Evolutionary conservation across 768 basidiomycete species (phyloP), one percentile per base, ranked within the genome.

Genomic region (Trametes villosa): DNA sequence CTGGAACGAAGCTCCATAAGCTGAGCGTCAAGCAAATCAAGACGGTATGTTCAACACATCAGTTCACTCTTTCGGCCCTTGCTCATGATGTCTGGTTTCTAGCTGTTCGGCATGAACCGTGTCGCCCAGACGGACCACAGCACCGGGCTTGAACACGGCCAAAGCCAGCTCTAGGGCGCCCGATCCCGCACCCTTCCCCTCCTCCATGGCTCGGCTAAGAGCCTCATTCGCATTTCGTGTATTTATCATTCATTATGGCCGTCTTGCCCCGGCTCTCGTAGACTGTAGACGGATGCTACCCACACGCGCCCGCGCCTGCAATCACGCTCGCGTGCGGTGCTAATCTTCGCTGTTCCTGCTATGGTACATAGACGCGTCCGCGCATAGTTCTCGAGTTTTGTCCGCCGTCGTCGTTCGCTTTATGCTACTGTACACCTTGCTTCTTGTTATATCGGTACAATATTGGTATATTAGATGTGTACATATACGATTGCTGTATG

Each of bases 1-100:
- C 75, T 1, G 86, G 85, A 11, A 76, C 75, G 6, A 87, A 85
- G 67, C 75, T 88, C 13, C 81, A 86, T 60, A 87, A 85, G 66
- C 73, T 89, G 52, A 87, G 86, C 62, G 85, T 88, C n/a, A 84
- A 80, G 66, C 86, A 89, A 70, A 83, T 89, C 60, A 85, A 83
- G 76, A 79, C 79, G 53, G 87, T 87, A 61, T 45, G 83, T 75
- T 3, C 20, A 0, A 11, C n/a, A 24, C 26, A 13, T n/a, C 6
- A 6, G 7, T 27, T 13, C 9, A 30, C 18, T 51, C 0, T 13
- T 1, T 1, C 12, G 20, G 47, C 30, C 7, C 54, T 9, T 36
- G 31, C 53, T 55, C 30, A 61, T 27, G 11, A 4, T 11, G 4
- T 30, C n/a, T n/a, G n/a, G 12, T 22, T 31, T 4, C 29, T 63